These are phyloP conservation scores for Craspedostauros australis DNA, from an alignment of 108 stramenopile genomes.

Conservation along the genomic window DNA sequence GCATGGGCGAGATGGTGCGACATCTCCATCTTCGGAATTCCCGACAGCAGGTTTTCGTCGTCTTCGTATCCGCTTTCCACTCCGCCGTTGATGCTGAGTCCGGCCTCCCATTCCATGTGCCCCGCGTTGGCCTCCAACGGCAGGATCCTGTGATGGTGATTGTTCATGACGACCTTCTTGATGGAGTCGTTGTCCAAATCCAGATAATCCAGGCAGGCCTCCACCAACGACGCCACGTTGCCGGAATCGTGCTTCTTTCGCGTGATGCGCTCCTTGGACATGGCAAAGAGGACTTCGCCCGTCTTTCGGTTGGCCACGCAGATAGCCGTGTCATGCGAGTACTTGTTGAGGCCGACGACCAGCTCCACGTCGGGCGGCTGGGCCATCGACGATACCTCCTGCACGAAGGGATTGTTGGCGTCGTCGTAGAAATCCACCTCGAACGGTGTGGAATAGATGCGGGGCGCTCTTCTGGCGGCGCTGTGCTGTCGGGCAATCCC, in stretches of 20 bases:
- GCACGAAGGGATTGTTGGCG: conserved; percentile 29
- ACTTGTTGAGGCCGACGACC: conserved; percentile 90
- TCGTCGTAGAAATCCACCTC: conserved; percentile 61
- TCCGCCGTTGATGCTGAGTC: conserved; percentile 68
- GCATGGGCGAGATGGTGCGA: conserved; percentile 96
- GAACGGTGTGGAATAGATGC: conserved; percentile 58
- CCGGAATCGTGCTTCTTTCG: conserved; percentile 90
- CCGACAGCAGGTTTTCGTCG: conserved; percentile 50
- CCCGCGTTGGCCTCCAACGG: conserved; percentile 49
- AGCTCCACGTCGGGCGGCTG: conserved; percentile 54
- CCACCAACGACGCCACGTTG: conserved; percentile 70
- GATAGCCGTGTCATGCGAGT: conserved; percentile 83
- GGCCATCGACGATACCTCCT: conserved; percentile 30
- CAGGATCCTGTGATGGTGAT: conserved; percentile 89
- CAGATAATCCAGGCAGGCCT: conserved; percentile 68
- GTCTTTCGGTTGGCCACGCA: conserved; percentile 78
- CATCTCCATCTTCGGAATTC: conserved; percentile 44
- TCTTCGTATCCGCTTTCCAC: conserved; percentile 59
- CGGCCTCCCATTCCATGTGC: conserved; percentile 78
- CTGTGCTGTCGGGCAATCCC: too few species aligned
- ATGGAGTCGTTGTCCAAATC: conserved; percentile 71
- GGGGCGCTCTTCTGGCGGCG: neutral
- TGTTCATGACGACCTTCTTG: conserved; percentile 84
- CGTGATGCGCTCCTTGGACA: conserved; percentile 83
- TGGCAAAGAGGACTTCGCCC: conserved; percentile 76